A percentile compares a stretch with the other conserved stretches of the same genome.
Evolutionary conservation across 1,284 basidiomycete species (phyloP).

Genomic region (Cerioporus squamosus): DNA sequence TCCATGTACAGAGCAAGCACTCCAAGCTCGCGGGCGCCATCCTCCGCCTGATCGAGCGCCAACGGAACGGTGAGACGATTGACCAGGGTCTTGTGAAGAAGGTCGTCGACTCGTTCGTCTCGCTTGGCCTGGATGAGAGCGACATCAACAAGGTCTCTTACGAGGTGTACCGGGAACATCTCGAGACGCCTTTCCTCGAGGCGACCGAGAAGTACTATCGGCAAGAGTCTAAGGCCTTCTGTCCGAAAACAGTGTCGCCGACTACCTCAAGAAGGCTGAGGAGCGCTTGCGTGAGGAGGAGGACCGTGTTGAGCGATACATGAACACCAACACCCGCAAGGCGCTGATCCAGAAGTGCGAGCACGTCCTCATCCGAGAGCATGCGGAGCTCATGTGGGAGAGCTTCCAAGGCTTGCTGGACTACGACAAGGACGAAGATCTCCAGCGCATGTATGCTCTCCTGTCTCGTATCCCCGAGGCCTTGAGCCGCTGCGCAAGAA

Average conservation of each 20-base stretch:
- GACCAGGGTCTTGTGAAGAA: constrained; percentile 95
- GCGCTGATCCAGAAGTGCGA: constrained; percentile 92
- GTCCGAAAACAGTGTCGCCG: constrained; percentile 88
- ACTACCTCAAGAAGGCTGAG: constrained; percentile 98
- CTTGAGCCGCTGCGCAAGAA: constrained; percentile 91
- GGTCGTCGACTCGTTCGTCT: constrained; percentile 96
- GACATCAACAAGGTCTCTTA: constrained; percentile 93
- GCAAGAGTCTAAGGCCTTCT: constrained; percentile 91
- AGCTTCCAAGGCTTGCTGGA: constrained; percentile 94
- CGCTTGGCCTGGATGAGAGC: constrained; percentile 90
- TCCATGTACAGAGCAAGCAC: constrained; percentile 82
- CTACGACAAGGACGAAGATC: constrained; percentile 91
- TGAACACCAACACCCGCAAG: constrained; percentile 88
- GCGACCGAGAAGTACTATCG: constrained; percentile 94
- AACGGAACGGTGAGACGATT: constrained; percentile 94
- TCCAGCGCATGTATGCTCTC: constrained; percentile 94
- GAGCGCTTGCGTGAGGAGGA: constrained; percentile 93
- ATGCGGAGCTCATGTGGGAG: constrained; percentile 89
- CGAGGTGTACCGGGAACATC: constrained; percentile 93
- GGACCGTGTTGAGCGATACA: constrained; percentile 93
- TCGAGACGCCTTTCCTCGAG: constrained; percentile 88
- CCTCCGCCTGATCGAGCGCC: constrained; percentile 88
- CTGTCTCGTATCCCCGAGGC: constrained; percentile 90
- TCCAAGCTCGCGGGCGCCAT: constrained; percentile 88
- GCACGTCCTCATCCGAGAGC: constrained; percentile 89